Evolutionary conservation across 2,329 filamentous ascomycete species (phyloP), one percentile per base, ranked within the genome.

Genomic region (Septoria petroselini): DNA sequence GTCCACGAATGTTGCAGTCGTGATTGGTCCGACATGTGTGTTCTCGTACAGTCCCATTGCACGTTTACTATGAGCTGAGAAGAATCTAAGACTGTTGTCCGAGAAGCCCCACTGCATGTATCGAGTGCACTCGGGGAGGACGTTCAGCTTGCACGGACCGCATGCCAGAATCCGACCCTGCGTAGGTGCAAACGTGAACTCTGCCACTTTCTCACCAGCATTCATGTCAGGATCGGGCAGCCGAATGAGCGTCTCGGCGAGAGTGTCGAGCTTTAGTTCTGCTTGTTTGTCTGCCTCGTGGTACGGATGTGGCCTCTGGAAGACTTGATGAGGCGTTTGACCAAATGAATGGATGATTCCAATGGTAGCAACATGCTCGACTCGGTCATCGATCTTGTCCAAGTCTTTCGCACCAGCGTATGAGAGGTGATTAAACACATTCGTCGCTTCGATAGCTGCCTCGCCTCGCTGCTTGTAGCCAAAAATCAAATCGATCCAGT

Each of bases 321-420:
- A 98, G 12, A 97, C 86, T 67, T 98, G 94, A 61, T 94, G 87
- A 1, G 94, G 93, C 1, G 94, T 98, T 68, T 98, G 93, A 0
- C 93, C 93, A 68, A 98, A 98, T 62, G 97, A 97, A 70, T 98
- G 91, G 61, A 98, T 97, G 59, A 96, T 95, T 27, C 89, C 89
- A 46, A 95, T 96, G 0, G 90, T 91, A 4, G 91, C 88, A 5
- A 90, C 76, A 35, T 90, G 80, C 68, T 97, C 91, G 48, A 91
- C 82, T 0, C 88, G 86, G 65, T 97, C 91, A 6, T 85, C 82
- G 53, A 98, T 97, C 44, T 83, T 84, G 67, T 98, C 93, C 3
- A 98, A 74, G 66, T 98, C 88, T 57, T 88, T 94, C 2, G 91
- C 90, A 5, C 93, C 94, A 54, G 91, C 87, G 65, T 98, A 98